phyloP scores from a whole-genome alignment of 2,329 filamentous ascomycete species.

The Dothideomycetidae sp. region DNA sequence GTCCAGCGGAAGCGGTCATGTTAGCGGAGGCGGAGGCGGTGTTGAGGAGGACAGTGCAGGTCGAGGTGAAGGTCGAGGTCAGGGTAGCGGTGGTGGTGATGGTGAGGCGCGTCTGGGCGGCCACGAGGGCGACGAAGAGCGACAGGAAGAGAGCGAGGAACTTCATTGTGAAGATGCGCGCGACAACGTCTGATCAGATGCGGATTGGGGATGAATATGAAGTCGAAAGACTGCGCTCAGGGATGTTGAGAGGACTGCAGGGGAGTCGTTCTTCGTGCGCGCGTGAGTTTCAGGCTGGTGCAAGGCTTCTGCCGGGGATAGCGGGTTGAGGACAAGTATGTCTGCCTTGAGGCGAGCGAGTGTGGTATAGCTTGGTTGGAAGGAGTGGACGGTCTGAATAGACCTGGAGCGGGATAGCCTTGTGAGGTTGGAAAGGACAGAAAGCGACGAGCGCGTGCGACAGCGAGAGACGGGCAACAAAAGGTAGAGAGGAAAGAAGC shows the following conservation, averaged over 20 bases:
- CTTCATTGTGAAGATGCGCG: constrained; percentile 11
- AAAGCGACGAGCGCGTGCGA: constrained; percentile 3
- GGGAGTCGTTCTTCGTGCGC: constrained; percentile 1
- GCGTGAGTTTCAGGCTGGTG: constrained; percentile 5
- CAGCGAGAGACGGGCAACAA: constrained; percentile 1
- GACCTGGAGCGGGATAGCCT: constrained; percentile 4
- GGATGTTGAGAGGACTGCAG: background rate
- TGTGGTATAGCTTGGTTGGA: constrained; percentile 6
- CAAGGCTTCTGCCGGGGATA: too few species aligned
- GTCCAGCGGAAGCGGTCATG: background rate
- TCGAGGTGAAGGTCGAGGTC: constrained; percentile 11
- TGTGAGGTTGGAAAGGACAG: constrained; percentile 2
- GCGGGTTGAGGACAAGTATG: too few species aligned
- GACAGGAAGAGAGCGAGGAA: constrained; percentile 11
- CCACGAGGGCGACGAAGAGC: constrained; percentile 5
- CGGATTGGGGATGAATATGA: too few species aligned
- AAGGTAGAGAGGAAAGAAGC: constrained; percentile 6
- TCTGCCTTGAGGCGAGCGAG: constrained; percentile 4
- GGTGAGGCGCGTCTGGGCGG: constrained; percentile 3
- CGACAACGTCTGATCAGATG: too few species aligned
- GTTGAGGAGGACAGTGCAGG: constrained; percentile 11
- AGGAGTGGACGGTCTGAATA: constrained; percentile 9
- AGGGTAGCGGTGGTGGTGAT: constrained; percentile 1
- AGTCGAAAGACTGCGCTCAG: constrained; percentile 7
- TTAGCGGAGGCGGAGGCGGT: background rate